Percentiles rank a stretch among this genome's conserved stretches.
phyloP scores from a whole-genome alignment of 2,329 filamentous ascomycete species.

The Incumbomyces delicatus region DNA sequence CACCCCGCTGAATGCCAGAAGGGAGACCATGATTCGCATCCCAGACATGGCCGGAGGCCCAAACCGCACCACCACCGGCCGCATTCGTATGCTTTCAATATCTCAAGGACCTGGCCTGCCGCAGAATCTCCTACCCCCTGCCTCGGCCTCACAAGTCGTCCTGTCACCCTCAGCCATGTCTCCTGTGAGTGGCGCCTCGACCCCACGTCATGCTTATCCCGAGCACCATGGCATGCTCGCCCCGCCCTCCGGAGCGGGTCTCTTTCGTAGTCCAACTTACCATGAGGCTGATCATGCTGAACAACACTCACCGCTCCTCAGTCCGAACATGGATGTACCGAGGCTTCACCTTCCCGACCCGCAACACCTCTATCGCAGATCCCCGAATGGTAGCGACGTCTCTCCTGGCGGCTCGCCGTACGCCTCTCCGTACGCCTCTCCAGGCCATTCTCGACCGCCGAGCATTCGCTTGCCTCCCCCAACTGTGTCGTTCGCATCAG shows the following conservation, averaged over 20 bases:
- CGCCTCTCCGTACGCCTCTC: conserved; percentile 17
- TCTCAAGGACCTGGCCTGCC: background rate
- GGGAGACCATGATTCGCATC: conserved; percentile 2
- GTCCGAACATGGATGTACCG: conserved; percentile 4
- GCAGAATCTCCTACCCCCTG: background rate
- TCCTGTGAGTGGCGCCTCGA: background rate
- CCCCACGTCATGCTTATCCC: background rate
- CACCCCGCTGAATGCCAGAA: conserved; percentile 8
- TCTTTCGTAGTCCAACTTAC: background rate
- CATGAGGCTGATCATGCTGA: background rate
- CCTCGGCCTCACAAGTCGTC: background rate
- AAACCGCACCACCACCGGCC: background rate
- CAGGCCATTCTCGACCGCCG: conserved; percentile 36
- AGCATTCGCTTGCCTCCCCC: conserved; percentile 50
- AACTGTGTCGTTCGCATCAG: conserved; percentile 39
- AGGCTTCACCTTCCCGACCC: conserved; percentile 5
- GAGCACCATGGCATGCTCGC: conserved; percentile 4
- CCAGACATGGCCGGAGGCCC: background rate
- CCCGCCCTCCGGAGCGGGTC: background rate
- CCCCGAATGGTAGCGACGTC: background rate
- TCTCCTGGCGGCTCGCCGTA: background rate
- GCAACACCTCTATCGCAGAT: background rate
- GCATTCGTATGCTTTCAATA: background rate
- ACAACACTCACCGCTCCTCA: conserved; percentile 1
- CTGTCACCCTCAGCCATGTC: conserved; percentile 2